Evolutionary conservation across 2,329 filamentous ascomycete genomes (phyloP), one percentile per base, ranked within the genome.

Genomic region (Beauveria sp.): DNA sequence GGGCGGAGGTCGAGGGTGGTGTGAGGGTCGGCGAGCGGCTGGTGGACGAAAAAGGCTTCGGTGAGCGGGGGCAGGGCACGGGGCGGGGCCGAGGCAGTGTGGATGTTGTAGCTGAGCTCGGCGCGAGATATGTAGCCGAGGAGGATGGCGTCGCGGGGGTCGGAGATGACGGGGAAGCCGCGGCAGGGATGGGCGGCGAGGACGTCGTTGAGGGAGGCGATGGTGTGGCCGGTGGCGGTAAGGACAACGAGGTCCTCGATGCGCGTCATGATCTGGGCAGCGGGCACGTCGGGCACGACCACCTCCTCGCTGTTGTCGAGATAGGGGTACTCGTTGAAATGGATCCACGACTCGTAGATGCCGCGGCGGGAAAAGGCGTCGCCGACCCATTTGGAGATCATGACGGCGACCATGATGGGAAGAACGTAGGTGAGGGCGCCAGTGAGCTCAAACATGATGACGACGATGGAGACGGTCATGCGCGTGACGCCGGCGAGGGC

Each of bases 361-460:
- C 95, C 92, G 55, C 89, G 86, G 61, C 91, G 90, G 28, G 91
- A 92, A 73, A 99, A 93, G 55, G 92, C 93, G 74, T 99, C 95
- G 69, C 93, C 95, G 28, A 96, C 91, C 95, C 95, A 99, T 77
- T 99, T 99, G 65, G 90, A 90, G 50, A 98, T 83, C 93, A 99
- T 96, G 70, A 99, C 95, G 49, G 93, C 92, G 66, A 99, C 90
- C 95, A 99, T 99, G 74, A 98, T 99, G 60, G 95, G 95, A 8
- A 99, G 85, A 54, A 99, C 93, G 71, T 98, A 98, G 1, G 92
- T 96, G 31, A 99, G 82, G 1, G 95, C 95, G 58, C 95, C 95
- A 0, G 95, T 99, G 61, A 99, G 87, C 78, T 99, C 95, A 71
- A 99, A 99, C 89, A 97, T 97, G 77, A 99, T 99, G 69, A 98